Base-by-base conservation (phyloP, 2,329 filamentous ascomycete species). In the Exophiala sp. region DNA sequence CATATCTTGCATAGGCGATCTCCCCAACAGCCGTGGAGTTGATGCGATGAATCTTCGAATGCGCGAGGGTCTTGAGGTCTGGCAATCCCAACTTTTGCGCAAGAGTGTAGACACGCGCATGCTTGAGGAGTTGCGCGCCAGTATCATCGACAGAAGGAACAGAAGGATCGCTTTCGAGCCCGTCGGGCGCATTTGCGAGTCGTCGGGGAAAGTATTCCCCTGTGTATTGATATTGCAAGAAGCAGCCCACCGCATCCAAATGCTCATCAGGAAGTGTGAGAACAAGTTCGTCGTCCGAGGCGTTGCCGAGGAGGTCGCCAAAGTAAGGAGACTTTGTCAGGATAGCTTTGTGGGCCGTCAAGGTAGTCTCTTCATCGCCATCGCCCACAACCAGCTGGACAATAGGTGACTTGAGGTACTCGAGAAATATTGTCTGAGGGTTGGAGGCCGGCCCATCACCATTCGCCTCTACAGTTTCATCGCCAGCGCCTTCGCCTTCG, bases 11-110 rank as follows among this genome's bases (percentile, higher is more conserved):
- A 71, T 96, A 96, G 21, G 86, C 84, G 66, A 96, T 91, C 77
- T 96, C 91, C 70, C 90, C 91, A 73, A 86, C 87, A 34, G 90
- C 89, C 0, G 88, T 95, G 41, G 87, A 89, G 67, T 91, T 87
- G 65, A 95, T 88, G 69, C 89, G 89, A 76, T 96, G 90, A 65
- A 96, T 96, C 78, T 96, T 96, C 68, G 83, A 85, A 68, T 88
- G 88, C 2, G 91, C 87, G 24, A 96, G 83, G 14, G 78, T 82
- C 71, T 88, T 89, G 59, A 96, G 83, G 8, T 76, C 75, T 0
- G 77, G 72, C 44, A 90, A 74, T 38, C 83, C 81, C 57, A 94
- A 85, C 71, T 87, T 90, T 65, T 91, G 87, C 20, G 89, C 91
- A 20, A 96, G 78, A 0, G 89, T 96, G 76, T 96, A 96, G 60